These are phyloP conservation scores for Leavenworthia alabamica DNA, from an alignment of 345 rosid species.

Conservation along the genomic window DNA sequence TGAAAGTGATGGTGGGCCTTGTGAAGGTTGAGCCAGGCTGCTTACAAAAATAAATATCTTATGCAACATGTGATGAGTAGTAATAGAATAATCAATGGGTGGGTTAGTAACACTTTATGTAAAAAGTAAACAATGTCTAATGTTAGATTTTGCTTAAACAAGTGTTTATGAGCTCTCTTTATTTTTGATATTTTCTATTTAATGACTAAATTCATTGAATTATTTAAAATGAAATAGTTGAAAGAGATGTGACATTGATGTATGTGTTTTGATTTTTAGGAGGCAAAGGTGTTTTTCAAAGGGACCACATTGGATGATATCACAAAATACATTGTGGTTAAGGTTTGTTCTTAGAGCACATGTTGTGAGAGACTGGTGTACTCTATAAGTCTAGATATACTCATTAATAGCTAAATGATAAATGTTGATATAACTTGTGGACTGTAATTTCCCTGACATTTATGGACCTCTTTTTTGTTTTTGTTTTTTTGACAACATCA, in stretches of 20 bases:
- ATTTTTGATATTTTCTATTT: background rate
- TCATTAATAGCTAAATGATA: conserved; percentile 11
- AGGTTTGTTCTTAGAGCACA: conserved; percentile 19
- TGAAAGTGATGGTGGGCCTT: conserved; percentile 29
- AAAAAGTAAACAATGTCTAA: background rate
- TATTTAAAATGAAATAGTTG: background rate
- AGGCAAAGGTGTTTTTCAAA: conserved; percentile 18
- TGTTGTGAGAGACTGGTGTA: conserved; percentile 8
- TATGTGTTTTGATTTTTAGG: background rate
- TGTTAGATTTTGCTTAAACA: background rate
- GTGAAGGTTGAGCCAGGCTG: conserved; percentile 13
- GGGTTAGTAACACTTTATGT: background rate
- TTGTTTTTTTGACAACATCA: too few species aligned
- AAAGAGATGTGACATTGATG: conserved; percentile 3
- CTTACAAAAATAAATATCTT: background rate
- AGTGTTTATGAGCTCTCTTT: conserved; percentile 1
- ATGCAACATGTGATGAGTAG: conserved; percentile 23
- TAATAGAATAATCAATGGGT: background rate
- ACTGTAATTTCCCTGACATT: conserved; percentile 16
- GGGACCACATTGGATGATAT: conserved; percentile 27
- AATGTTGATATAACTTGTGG: conserved; percentile 16
- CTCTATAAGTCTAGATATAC: background rate
- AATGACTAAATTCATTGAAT: background rate
- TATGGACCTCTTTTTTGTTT: too few species aligned
- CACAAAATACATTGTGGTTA: conserved; percentile 19